Base-by-base conservation (phyloP, 306 rosid species). In the Quercus parvula region DNA sequence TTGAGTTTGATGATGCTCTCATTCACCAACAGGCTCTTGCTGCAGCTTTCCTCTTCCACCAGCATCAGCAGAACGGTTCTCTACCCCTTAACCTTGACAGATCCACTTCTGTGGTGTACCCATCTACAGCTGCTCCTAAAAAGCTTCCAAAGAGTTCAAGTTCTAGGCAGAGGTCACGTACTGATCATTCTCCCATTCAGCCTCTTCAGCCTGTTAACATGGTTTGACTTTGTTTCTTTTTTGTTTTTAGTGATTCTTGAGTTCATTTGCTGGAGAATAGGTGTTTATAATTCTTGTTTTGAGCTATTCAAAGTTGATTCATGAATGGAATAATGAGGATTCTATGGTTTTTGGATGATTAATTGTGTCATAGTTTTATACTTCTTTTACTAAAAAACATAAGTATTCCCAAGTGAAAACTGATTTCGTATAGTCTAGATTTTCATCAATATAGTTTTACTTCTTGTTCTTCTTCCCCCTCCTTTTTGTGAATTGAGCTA, bases 121-220 rank as follows among this genome's bases (percentile, higher is more conserved):
- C 10, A 92, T 89, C 73, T 90, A 89, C 0, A 70, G 38, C 14
- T 83, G 38, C 14, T 83, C 91, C 4, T 93, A 89, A 82, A 92
- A 83, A 75, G 10, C 76, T 96, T 79, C 92, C 99, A 0, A 78
- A 97, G 52, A 93, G 98, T 85, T 93, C 98, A 0, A 96, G 98
- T 64, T 85, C 98, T 4, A 90, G 98, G 8, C 83, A 96, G 4
- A 87, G 96, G 63, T 91, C 99, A 0, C 89, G 89, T 30, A 76
- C 97, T 44, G 99, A 96, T 49, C 90, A 97, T 72, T 91, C 98
- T 74, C 84, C 91, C 61, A 87, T 93, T 4, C 98, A 89, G 73
- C 97, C 98, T 25, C 97, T 93, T 33, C 99, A 93, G 77, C 96
- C 93, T 59, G 84, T 88, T 74, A 86, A 86, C 63, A 88, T 89